A percentile compares a stretch with the other conserved stretches of the same genome.
Conservation (phyloP, 306 rosid genomes). For the Quercus ilex region DNA sequence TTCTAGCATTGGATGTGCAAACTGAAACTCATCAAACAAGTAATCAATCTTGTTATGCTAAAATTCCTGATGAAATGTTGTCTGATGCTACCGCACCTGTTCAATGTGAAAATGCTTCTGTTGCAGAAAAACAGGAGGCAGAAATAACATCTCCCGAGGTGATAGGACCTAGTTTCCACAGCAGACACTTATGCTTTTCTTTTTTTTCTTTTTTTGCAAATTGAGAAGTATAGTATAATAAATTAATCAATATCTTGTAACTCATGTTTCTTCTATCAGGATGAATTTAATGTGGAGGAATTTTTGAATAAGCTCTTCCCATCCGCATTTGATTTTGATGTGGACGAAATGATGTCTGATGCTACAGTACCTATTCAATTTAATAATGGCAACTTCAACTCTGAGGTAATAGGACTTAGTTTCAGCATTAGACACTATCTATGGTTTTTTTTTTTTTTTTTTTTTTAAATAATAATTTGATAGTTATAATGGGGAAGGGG, state of each 20-base stretch:
- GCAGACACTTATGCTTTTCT: conserved; percentile 4
- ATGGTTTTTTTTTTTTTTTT: too few species aligned
- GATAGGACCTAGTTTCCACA: conserved; percentile 17
- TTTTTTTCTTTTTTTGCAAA: not conserved
- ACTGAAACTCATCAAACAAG: too few species aligned
- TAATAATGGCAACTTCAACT: conserved; percentile 6
- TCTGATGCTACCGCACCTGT: too few species aligned
- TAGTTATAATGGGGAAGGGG: too few species aligned
- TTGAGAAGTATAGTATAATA: not conserved
- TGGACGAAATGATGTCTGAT: conserved; percentile 6
- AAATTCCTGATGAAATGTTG: too few species aligned
- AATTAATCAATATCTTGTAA: too few species aligned
- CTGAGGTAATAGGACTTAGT: conserved; percentile 37
- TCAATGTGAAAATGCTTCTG: not conserved
- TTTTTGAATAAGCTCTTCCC: too few species aligned
- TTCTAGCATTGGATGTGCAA: too few species aligned
- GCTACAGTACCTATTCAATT: not conserved
- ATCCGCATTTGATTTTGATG: too few species aligned
- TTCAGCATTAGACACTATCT: not conserved
- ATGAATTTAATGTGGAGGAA: conserved; percentile 13
- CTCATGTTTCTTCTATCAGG: conserved; percentile 31
- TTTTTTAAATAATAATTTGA: too few species aligned
- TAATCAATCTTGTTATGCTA: too few species aligned
- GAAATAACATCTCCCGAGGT: conserved; percentile 30
- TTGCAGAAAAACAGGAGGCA: conserved; percentile 20